These are phyloP conservation scores for Prunus dulcis DNA, from an alignment of 306 rosid genomes.

Conservation along the genomic window DNA sequence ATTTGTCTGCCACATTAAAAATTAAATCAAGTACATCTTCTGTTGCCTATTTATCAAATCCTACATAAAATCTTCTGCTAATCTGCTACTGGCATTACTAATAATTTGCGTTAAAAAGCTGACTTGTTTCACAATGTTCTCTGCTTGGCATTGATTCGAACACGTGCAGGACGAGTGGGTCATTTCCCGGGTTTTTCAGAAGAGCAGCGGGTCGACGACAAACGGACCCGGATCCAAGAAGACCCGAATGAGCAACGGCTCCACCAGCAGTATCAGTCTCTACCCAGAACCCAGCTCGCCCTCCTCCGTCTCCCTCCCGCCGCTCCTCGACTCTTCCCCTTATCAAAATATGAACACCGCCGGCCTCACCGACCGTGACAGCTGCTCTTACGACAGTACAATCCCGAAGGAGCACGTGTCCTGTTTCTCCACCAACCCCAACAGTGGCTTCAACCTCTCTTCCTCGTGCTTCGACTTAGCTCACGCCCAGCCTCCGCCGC, in stretches of 20 bases:
- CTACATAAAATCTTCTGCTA: no score
- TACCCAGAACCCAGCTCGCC: constrained; percentile 79
- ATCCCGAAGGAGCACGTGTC: constrained; percentile 93
- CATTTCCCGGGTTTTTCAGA: constrained; percentile 84
- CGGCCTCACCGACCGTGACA: constrained; percentile 41
- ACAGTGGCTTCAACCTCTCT: constrained; percentile 24
- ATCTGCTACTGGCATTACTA: not conserved
- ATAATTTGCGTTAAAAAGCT: not conserved
- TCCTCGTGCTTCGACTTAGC: constrained; percentile 27
- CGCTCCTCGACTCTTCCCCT: constrained; percentile 73
- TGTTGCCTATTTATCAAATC: no score
- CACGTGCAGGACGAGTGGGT: constrained; percentile 90
- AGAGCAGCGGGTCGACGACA: constrained; percentile 32
- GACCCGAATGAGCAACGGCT: constrained; percentile 25
- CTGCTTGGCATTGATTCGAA: not conserved
- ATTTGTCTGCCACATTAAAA: no score
- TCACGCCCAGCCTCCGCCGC: constrained; percentile 25
- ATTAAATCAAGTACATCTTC: no score
- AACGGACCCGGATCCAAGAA: constrained; percentile 47
- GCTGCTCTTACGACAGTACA: constrained; percentile 50
- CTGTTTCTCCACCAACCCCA: constrained; percentile 95
- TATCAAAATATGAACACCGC: constrained; percentile 23
- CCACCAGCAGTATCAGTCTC: constrained; percentile 15
- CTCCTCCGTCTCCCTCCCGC: constrained; percentile 79
- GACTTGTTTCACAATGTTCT: not conserved